Percentiles rank a stretch among this genome's conserved stretches.
phyloP scores from a whole-genome alignment of 371 early-diverging fungal genomes.

The Mucor piriformis region DNA sequence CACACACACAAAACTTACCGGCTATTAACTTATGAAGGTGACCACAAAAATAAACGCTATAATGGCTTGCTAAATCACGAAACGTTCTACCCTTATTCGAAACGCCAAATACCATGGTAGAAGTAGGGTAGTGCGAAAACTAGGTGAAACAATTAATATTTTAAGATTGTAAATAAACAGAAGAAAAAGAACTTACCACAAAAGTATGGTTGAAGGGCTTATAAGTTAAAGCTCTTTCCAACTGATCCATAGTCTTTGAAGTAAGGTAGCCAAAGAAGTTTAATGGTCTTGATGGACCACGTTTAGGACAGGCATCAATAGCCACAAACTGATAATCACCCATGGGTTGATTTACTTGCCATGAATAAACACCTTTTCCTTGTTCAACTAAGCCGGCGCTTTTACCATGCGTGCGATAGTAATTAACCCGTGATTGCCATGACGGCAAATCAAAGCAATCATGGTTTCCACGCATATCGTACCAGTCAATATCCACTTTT shows the following conservation, averaged over 20 bases:
- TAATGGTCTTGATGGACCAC: constrained; percentile 83
- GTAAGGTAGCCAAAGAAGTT: constrained; percentile 91
- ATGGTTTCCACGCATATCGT: constrained; percentile 88
- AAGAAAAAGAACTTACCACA: constrained; percentile 39
- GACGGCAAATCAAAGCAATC: constrained; percentile 82
- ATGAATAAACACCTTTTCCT: constrained; percentile 61
- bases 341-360: constrained; percentile 59
- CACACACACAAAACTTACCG: constrained; percentile 38
- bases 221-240: constrained; percentile 48
- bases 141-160: constrained; percentile 10
- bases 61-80: constrained; percentile 58
- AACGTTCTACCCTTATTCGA: constrained; percentile 65
- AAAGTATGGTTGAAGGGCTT: constrained; percentile 70
- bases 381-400: constrained; percentile 47
- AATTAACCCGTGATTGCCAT: constrained; percentile 66
- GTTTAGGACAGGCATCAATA: constrained; percentile 81
- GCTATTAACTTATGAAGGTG: constrained; percentile 82
- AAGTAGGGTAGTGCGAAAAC: constrained; percentile 86
- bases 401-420: constrained; percentile 59
- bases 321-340: constrained; percentile 85
- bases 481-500: constrained; percentile 57
- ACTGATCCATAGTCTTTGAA: constrained; percentile 70
- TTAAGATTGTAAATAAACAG: background rate
- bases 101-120: constrained; percentile 74
- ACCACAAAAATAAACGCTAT: constrained; percentile 83